A percentile compares a stretch with the other conserved stretches of the same genome.
These are phyloP conservation scores for Spiromastix sp. DNA, from an alignment of 2,329 filamentous ascomycete species.

Conservation along the genomic window DNA sequence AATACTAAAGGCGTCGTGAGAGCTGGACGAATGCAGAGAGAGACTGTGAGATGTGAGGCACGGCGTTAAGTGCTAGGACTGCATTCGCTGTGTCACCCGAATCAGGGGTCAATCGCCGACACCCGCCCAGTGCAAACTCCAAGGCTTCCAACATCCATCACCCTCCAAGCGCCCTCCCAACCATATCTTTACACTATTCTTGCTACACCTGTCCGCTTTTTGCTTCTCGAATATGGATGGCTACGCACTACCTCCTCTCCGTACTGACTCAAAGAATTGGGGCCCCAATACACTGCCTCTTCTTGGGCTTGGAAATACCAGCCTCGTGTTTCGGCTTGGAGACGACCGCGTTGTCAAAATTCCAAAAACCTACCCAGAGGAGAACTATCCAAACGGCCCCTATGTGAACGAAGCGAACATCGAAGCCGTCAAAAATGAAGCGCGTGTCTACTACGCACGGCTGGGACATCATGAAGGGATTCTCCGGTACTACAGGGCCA, in stretches of 20 bases:
- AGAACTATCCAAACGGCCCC: background rate
- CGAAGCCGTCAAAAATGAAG: background rate
- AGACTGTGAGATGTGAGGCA: too few species aligned
- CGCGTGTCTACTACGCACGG: background rate
- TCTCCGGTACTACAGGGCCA: background rate
- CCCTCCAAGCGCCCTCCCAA: too few species aligned
- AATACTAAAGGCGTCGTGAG: too few species aligned
- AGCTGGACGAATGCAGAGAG: too few species aligned
- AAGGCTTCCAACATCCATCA: too few species aligned
- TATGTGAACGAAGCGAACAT: background rate
- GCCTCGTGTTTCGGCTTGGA: constrained; percentile 2
- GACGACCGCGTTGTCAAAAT: constrained; percentile 1
- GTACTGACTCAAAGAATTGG: background rate
- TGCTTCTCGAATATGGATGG: background rate
- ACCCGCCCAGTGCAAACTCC: too few species aligned
- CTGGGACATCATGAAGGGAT: constrained; percentile 2
- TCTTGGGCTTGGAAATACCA: constrained; percentile 1
- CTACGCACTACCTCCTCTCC: background rate
- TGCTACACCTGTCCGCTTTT: too few species aligned
- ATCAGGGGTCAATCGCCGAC: too few species aligned
- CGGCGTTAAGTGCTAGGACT: too few species aligned
- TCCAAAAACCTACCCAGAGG: constrained; percentile 3
- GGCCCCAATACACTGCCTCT: background rate
- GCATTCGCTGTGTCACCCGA: too few species aligned
- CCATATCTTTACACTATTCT: too few species aligned